Evolutionary conservation across 306 rosid genomes (phyloP).

Genomic region (Vigna radiata): DNA sequence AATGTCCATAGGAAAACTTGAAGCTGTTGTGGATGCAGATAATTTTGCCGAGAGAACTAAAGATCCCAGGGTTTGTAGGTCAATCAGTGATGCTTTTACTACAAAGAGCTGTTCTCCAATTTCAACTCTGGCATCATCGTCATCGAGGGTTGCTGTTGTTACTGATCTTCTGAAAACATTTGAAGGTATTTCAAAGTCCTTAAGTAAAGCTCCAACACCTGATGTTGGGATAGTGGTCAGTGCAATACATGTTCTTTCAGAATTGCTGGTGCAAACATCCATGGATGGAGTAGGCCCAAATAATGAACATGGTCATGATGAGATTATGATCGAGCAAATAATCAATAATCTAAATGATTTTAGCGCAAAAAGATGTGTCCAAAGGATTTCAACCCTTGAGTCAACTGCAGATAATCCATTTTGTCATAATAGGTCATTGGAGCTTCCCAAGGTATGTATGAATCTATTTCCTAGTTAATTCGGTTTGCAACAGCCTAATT

Average conservation of each 20-base stretch:
- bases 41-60: conserved; percentile 42
- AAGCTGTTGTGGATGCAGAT: conserved; percentile 28
- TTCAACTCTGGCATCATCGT: conserved; percentile 38
- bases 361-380: conserved; percentile 42
- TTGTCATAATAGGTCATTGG: conserved; percentile 47
- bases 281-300: conserved; percentile 45
- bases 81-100: conserved; percentile 39
- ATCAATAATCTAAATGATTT: conserved; percentile 57
- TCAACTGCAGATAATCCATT: conserved; percentile 44
- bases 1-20: conserved; percentile 31
- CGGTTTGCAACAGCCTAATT: neutral
- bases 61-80: conserved; percentile 33
- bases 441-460: conserved; percentile 57
- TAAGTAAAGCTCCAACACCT: conserved; percentile 51
- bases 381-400: conserved; percentile 46
- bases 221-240: conserved; percentile 52
- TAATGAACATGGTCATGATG: conserved; percentile 47
- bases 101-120: conserved; percentile 31
- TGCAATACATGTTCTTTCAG: conserved; percentile 64
- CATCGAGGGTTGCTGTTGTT: conserved; percentile 42
- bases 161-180: conserved; percentile 45
- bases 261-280: conserved; percentile 58
- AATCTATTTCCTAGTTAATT: conserved; percentile 20
- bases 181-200: conserved; percentile 54
- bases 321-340: conserved; percentile 51